Evolutionary conservation across 2,329 filamentous ascomycete species (phyloP), one percentile per base, ranked within the genome.

Genomic region (Venturiaceae sp.): DNA sequence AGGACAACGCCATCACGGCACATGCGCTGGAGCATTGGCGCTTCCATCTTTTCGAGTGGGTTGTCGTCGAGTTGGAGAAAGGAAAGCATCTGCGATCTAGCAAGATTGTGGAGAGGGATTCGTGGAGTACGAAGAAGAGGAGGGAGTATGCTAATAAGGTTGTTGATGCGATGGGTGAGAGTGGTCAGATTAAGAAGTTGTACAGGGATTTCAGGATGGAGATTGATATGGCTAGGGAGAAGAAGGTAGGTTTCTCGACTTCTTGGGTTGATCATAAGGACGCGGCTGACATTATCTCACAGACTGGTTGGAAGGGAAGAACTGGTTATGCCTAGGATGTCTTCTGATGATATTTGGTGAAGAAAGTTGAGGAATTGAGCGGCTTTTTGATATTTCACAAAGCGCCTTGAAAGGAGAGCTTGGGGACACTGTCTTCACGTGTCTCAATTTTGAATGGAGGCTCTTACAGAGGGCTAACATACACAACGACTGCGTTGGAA

Each of bases 11-110:
- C 0, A 77, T 83, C 62, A 85, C 85, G 39, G 85, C 87, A 0
- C 88, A 92, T 66, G 80, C 79, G 1, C 77, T 92, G 3, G 79
- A 83, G 4, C 89, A 94, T 71, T 92, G 89, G 89, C 85, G 86
- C 59, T 82, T 81, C 60, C 81, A 84, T 50, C 81, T 92, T n/a
- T 85, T 88, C 66, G 79, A 85, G 62, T 88, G 82, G 80, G 84
- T 92, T 0, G 76, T 86, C 26, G 77, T 80, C 30, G 82, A 81
- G 57, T 80, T 94, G 0, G 71, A 77, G 26, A 69, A 69, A 1
- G 77, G 84, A 60, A 83, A 83, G 0, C 79, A 86, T 62, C 76
- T 86, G 62, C 74, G 74, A 0, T 72, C 83, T 1, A 72, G 79
- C 11, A 79, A 83, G 65, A 73, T 90, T 33, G 74, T 83, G 1